Conservation (phyloP, 768 basidiomycete genomes). For the Pleurotus giganteus region DNA sequence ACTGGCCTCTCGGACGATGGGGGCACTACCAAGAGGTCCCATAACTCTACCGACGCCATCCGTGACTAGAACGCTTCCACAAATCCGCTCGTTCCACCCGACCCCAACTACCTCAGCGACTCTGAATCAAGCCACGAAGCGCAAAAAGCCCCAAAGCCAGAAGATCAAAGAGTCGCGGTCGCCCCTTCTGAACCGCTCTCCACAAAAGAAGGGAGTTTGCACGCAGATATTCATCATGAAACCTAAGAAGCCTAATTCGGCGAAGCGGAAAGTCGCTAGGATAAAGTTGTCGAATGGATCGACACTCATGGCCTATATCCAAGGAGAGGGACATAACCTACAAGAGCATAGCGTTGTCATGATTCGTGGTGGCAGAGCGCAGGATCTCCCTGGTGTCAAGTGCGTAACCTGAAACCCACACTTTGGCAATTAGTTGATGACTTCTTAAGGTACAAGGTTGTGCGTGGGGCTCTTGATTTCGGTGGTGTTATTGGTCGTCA, state of each 20-base stretch:
- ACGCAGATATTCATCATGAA: constrained; percentile 75
- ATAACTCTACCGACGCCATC: background rate
- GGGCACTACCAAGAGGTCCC: constrained; percentile 8
- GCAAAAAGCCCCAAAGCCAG: constrained; percentile 59
- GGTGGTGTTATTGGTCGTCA: constrained; percentile 84
- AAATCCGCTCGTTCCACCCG: constrained; percentile 55
- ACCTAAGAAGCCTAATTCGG: constrained; percentile 98
- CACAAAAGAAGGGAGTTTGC: constrained; percentile 92
- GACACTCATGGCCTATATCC: constrained; percentile 90
- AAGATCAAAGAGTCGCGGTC: constrained; percentile 58
- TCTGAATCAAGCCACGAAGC: constrained; percentile 84
- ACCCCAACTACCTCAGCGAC: constrained; percentile 61
- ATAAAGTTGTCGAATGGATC: constrained; percentile 91
- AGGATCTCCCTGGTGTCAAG: constrained; percentile 98
- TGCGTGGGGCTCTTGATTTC: constrained; percentile 90
- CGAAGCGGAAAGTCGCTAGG: constrained; percentile 94
- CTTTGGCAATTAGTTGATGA: background rate
- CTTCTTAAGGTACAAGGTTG: constrained; percentile 80
- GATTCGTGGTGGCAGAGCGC: constrained; percentile 91
- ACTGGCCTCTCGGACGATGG: constrained; percentile 18
- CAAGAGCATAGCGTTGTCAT: constrained; percentile 97
- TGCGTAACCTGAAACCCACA: constrained; percentile 33
- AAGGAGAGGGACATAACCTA: constrained; percentile 95
- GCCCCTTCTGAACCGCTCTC: constrained; percentile 75
- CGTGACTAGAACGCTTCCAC: background rate